A percentile compares a stretch with the other conserved stretches of the same genome.
Evolutionary conservation across 306 rosid genomes (phyloP).

Genomic region (Pyrus betulifolia): DNA sequence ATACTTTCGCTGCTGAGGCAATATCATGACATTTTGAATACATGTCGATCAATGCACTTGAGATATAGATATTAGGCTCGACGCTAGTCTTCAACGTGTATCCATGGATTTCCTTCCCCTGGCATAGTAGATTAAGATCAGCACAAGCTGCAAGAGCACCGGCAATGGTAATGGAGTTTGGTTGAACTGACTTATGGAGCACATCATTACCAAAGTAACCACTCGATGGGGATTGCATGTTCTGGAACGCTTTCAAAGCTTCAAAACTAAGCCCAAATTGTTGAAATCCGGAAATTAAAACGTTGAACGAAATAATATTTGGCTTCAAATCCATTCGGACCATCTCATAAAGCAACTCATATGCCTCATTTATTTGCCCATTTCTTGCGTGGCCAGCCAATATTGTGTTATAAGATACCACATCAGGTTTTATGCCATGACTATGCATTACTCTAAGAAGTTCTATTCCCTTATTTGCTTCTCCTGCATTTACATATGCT

Average conservation of each 20-base stretch:
- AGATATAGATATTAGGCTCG: too few species aligned
- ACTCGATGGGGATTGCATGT: slow-evolving; percentile 23
- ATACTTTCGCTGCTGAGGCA: slow-evolving; percentile 21
- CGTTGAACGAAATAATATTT: slow-evolving; percentile 32
- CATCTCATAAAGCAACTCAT: slow-evolving; percentile 35
- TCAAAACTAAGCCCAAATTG: slow-evolving; percentile 37
- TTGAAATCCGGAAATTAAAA: slow-evolving; percentile 43
- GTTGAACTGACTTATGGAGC: slow-evolving; percentile 7
- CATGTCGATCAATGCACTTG: too few species aligned
- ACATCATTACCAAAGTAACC: slow-evolving; percentile 5
- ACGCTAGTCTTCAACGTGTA: not conserved
- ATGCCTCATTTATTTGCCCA: slow-evolving; percentile 32
- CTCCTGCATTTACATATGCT: slow-evolving; percentile 21
- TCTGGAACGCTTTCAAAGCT: slow-evolving; percentile 32
- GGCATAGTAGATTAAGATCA: slow-evolving; percentile 18
- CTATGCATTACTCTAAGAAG: slow-evolving; percentile 29
- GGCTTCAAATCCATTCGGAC: slow-evolving; percentile 18
- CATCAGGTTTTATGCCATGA: slow-evolving; percentile 31
- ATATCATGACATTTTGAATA: not conserved
- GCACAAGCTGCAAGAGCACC: slow-evolving; percentile 46
- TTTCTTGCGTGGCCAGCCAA: slow-evolving; percentile 36
- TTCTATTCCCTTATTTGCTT: slow-evolving; percentile 19
- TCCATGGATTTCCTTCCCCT: slow-evolving; percentile 50
- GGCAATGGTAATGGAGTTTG: slow-evolving; percentile 23
- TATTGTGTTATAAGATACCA: slow-evolving; percentile 35